Evolutionary conservation across 1,284 basidiomycete species (phyloP), one percentile per base, ranked within the genome.

Genomic region (Tilletia walkeri): DNA sequence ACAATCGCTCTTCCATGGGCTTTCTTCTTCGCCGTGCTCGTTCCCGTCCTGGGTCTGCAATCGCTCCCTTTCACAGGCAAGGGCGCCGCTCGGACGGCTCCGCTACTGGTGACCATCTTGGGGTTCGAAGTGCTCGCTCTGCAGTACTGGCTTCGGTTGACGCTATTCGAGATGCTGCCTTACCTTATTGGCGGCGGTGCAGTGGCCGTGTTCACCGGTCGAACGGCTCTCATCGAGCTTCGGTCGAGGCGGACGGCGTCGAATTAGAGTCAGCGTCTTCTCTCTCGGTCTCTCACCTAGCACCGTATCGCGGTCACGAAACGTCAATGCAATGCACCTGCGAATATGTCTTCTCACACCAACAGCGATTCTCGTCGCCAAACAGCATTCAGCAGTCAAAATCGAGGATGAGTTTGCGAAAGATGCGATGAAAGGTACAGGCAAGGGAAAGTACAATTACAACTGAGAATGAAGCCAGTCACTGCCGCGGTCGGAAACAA

Each of bases 121-220:
- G 69, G 67, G 0, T 67, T 80, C 45, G 78, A 80, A 48, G 70
- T 63, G 4, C 63, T 80, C 45, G 78, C 78, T 1, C 66, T 79
- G 7, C 69, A 66, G 61, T 80, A 77, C 66, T 80, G 78, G 78
- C 68, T 76, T 56, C 50, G 69, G 9, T 66, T 80, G 70, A 79
- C 78, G 20, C 68, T 80, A 34, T 78, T 80, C 73, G 67, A 73
- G 67, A 75, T 80, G 76, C 53, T 80, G 24, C 78, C 78, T 36
- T 65, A 72, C 56, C 69, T 80, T 65, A 24, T 76, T 14, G 75
- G 68, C 41, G 72, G 65, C 10, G 76, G 76, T 2, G 49, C 75
- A 54, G 67, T 76, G 50, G 77, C 77, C 34, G 66, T 79, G 34
- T 67, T 80, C 36, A 71, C 76, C 0, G 78, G 78, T 3, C 72